Evolutionary conservation across 2,329 filamentous ascomycete genomes (phyloP), one percentile per base, ranked within the genome.

Genomic region (Hypoxylon sp.): DNA sequence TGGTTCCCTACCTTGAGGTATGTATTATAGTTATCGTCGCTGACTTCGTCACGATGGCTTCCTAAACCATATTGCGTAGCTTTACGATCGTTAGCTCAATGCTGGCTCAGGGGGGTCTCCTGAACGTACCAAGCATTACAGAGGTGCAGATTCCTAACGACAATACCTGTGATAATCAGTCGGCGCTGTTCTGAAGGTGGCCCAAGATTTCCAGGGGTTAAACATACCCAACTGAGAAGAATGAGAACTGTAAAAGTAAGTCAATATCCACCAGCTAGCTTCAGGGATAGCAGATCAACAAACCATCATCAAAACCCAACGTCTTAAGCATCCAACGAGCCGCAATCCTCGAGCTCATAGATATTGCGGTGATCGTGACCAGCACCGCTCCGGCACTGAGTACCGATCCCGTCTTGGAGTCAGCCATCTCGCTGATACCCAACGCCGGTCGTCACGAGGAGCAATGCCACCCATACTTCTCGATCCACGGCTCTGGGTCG

Each of bases 251-350:
- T 16, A 24, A 61, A 11, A 49, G 26, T 57, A 46, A 58, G 55
- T 40, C 14, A 42, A 28, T 45, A 32, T 26, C 5, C 11, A 30
- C 20, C 26, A 18, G 2, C 3, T 5, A 16, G 14, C 12, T 38
- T 51, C 32, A 30, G 22, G 38, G 32, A 42, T 26, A 2, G 24
- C 4, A 24, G 18, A 12, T 32, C 24, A 50, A 64, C 70, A 24
- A 53, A 72, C 67, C 55, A 58, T 72, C 70, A 36, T 72, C 70
- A 22, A 51, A 51, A 26, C 70, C 70, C 48, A 60, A 50, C 30
- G 60, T 67, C 55, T 61, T 60, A 46, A 52, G 38, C 49, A 50
- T 48, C 38, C 61, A 68, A 36, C 68, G 62, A 12, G 67, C 64
- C 44, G 24, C 57, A 6, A 63, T 24, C 40, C 66, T 69, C 44